These are phyloP conservation scores for Lactarius pseudohatsudake DNA, from an alignment of 768 basidiomycete species.

Conservation along the genomic window DNA sequence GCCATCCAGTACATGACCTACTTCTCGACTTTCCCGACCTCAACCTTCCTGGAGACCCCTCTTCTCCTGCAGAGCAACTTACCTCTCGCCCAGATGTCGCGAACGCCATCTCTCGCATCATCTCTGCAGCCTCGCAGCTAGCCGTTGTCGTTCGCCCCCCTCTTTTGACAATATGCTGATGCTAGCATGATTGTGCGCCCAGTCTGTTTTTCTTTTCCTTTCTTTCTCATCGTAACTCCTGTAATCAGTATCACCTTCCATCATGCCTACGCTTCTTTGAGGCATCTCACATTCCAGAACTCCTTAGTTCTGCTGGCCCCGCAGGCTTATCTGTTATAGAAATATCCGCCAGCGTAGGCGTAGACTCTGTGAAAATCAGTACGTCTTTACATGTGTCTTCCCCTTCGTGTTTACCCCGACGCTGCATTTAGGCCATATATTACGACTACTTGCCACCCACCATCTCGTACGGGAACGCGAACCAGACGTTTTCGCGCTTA, in stretches of 20 bases:
- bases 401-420: neutral
- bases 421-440: slow-evolving; percentile 55
- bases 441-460: slow-evolving; percentile 76
- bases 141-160: slow-evolving; percentile 63
- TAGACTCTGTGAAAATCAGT: slow-evolving; percentile 53
- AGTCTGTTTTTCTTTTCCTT: neutral
- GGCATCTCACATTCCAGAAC: slow-evolving; percentile 67
- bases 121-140: slow-evolving; percentile 70
- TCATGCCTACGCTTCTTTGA: slow-evolving; percentile 74
- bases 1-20: slow-evolving; percentile 10
- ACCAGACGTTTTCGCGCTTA: slow-evolving; percentile 72
- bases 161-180: slow-evolving; percentile 71
- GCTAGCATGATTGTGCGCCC: slow-evolving; percentile 62
- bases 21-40: slow-evolving; percentile 34
- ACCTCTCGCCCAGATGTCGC: slow-evolving; percentile 60
- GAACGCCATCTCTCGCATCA: slow-evolving; percentile 59
- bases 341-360: slow-evolving; percentile 41
- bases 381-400: slow-evolving; percentile 26
- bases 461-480: slow-evolving; percentile 69
- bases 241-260: slow-evolving; percentile 66
- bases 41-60: slow-evolving; percentile 32
- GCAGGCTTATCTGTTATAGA: slow-evolving; percentile 50
- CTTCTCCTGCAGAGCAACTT: slow-evolving; percentile 52
- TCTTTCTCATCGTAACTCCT: neutral
- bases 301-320: slow-evolving; percentile 63